Base-by-base conservation (phyloP, 441 rosid species). In the Euphorbia schlechtendalii region DNA sequence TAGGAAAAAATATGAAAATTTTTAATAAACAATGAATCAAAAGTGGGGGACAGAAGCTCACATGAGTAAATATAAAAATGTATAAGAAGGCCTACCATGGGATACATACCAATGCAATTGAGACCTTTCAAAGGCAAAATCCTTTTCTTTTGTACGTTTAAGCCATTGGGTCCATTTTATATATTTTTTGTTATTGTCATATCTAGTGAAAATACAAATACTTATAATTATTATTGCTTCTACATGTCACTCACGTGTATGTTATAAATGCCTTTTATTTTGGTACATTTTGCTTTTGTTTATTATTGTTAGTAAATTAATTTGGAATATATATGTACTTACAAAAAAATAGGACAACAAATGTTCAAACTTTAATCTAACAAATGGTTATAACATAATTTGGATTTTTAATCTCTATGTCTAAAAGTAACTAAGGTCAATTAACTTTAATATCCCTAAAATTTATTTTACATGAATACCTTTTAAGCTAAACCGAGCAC, bases 221-320 rank as follows among this genome's bases (percentile, higher is more conserved):
- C 5, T 1, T 15, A 45, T 3, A 34, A 17, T 46, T 15, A 14
- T 46, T 49, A 24, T 36, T 45, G 2, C 27, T 28, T 18, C 5
- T 41, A 52, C 78, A 73, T 69, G 66, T 65, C 69, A 52, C 71
- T 76, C 80, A 55, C 77, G 77, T 73, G 84, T 74, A 38, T 54
- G 46, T 56, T 36, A 78, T 81, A 71, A 78, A 78, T 78, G 80
- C 64, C 63, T 21, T 21, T 18, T 22, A 8, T 49, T 49, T 32
- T 32, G 34, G 34, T 32, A 32, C 34, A 32, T 32, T 32, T 32
- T 32, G 34, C 34, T 32, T 32, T 32, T 32, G 34, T 3, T 32
- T n/a, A n/a, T n/a, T n/a, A n/a, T n/a, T n/a, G n/a, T n/a, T n/a
- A n/a, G n/a, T n/a, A n/a, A n/a, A n/a, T n/a, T n/a, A n/a, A n/a